A percentile compares a stretch with the other conserved stretches of the same genome.
Conservation (phyloP, 192 early-diverging fungal genomes). For the Lobulomyces angularis region DNA sequence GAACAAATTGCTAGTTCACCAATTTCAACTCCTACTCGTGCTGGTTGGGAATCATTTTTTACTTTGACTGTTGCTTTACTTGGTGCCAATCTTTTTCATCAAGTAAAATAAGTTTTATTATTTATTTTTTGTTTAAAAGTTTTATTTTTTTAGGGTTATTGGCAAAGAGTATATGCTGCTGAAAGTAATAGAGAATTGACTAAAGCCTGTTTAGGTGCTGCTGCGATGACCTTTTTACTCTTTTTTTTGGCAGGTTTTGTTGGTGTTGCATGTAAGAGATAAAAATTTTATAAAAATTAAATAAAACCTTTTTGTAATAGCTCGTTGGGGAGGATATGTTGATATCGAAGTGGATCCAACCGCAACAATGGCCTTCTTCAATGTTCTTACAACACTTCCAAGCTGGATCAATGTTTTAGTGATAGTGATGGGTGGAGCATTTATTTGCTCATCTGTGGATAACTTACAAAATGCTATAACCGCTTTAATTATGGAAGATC, state of each 20-base stretch:
- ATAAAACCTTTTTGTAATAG: no score
- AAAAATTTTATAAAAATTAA: no score
- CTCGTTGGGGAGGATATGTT: slow-evolving; percentile 53
- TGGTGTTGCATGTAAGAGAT: no score
- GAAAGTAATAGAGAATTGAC: slow-evolving; percentile 45
- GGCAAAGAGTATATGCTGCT: slow-evolving; percentile 65
- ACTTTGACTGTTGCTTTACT: slow-evolving; percentile 51
- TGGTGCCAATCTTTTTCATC: slow-evolving; percentile 52
- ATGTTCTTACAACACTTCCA: slow-evolving; percentile 40
- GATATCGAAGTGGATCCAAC: slow-evolving; percentile 28
- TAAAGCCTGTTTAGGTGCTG: slow-evolving; percentile 40
- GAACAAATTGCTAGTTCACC: slow-evolving; percentile 33
- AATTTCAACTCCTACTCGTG: slow-evolving; percentile 46
- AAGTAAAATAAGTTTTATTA: slow-evolving; percentile 27
- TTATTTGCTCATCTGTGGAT: slow-evolving; percentile 55
- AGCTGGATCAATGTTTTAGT: slow-evolving; percentile 48
- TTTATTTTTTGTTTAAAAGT: neutral
- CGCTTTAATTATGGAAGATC: slow-evolving; percentile 47
- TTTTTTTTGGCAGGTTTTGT: slow-evolving; percentile 45
- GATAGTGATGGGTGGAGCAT: slow-evolving; percentile 42
- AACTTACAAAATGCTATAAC: slow-evolving; percentile 55
- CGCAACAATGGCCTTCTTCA: slow-evolving; percentile 65
- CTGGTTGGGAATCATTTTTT: slow-evolving; percentile 50
- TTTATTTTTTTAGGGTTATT: slow-evolving; percentile 32
- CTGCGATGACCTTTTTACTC: slow-evolving; percentile 37